phyloP scores from a whole-genome alignment of 768 basidiomycete genomes.

The Rhizopogon vinicolor region DNA sequence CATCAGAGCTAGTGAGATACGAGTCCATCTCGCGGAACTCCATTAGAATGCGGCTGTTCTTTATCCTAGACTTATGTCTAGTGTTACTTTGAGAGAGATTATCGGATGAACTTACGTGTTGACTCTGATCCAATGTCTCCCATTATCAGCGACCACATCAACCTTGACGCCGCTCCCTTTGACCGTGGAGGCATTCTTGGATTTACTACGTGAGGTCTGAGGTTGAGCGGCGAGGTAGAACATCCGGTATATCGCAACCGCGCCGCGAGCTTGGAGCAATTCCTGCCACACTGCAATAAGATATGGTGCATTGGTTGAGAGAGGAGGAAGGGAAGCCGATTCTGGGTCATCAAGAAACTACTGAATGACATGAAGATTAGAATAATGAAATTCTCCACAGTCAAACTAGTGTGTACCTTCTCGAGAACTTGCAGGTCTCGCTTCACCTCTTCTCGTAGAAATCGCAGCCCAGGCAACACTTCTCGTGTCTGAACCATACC shows the following conservation, averaged over 20 bases:
- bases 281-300: constrained; percentile 82
- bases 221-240: constrained; percentile 24
- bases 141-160: constrained; percentile 75
- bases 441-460: constrained; percentile 36
- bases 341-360: constrained; percentile 54
- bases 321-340: constrained; percentile 40
- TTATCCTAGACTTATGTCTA: constrained; percentile 48
- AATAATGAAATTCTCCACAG: neutral
- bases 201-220: neutral
- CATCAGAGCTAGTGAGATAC: constrained; percentile 53
- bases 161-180: constrained; percentile 53
- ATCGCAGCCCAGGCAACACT: constrained; percentile 34
- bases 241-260: constrained; percentile 57
- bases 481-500: constrained; percentile 6
- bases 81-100: neutral
- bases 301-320: constrained; percentile 78
- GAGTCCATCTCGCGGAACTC: constrained; percentile 87
- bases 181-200: constrained; percentile 3
- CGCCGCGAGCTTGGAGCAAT: constrained; percentile 53
- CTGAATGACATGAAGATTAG: constrained; percentile 28
- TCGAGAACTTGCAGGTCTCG: constrained; percentile 39
- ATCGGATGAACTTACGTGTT: constrained; percentile 64
- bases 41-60: constrained; percentile 67
- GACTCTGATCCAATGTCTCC: constrained; percentile 75
- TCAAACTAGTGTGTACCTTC: constrained; percentile 23